These are phyloP conservation scores for Trichophyton simii DNA, from an alignment of 2,329 filamentous ascomycete genomes.

Conservation along the genomic window DNA sequence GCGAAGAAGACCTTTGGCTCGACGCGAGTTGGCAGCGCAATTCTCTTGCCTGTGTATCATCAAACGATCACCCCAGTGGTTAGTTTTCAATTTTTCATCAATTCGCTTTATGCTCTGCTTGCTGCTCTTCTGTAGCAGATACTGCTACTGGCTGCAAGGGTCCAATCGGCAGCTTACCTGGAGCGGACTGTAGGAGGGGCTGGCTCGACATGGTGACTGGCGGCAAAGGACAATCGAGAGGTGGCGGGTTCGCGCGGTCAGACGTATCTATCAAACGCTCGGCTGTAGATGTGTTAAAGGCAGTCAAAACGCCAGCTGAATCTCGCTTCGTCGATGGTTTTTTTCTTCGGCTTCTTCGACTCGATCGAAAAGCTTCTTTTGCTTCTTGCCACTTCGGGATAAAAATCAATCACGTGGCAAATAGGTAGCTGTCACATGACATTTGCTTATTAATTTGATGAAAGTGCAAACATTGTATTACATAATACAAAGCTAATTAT, in stretches of 20 bases:
- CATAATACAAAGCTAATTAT: too few species aligned
- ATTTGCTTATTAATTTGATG: background rate
- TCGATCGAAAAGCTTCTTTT: background rate
- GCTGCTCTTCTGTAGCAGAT: background rate
- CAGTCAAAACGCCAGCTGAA: background rate
- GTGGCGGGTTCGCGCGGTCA: background rate
- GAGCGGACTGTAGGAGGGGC: conserved; percentile 86
- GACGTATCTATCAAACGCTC: background rate
- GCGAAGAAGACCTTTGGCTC: conserved; percentile 99
- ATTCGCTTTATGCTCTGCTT: too few species aligned
- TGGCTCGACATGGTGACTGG: conserved; percentile 76
- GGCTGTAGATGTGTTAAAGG: too few species aligned
- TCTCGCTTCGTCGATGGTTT: background rate
- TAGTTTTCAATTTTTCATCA: too few species aligned
- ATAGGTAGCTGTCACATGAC: background rate
- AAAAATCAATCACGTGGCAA: background rate
- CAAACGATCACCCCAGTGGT: background rate
- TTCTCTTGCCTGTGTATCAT: conserved; percentile 67
- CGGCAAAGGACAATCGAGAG: background rate
- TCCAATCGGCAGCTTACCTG: conserved; percentile 47
- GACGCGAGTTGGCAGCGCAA: conserved; percentile 92
- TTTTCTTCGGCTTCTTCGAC: background rate
- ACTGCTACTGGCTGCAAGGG: background rate
- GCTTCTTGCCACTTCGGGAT: background rate
- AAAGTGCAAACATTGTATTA: too few species aligned